These are phyloP conservation scores for Aquilaria agallochum DNA, from an alignment of 441 rosid species.

Conservation along the genomic window DNA sequence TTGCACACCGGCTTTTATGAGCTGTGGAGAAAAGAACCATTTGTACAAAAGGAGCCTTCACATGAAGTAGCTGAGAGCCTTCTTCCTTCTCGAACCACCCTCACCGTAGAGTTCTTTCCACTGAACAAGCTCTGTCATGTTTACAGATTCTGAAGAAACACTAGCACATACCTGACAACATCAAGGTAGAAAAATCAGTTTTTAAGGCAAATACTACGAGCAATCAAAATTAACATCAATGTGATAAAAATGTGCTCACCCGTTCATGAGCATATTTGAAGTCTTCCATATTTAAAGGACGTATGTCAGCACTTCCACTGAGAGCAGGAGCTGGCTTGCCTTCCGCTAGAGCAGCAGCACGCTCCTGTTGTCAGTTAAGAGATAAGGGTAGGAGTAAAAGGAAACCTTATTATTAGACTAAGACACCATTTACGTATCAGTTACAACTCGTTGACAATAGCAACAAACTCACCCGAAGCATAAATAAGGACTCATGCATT, in stretches of 20 bases:
- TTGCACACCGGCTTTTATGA: slow-evolving; percentile 22
- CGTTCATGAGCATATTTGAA: slow-evolving; percentile 68
- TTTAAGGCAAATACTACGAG: background rate
- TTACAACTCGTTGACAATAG: too few species aligned
- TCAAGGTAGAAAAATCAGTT: background rate
- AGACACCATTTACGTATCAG: too few species aligned
- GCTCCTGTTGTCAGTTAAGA: slow-evolving; percentile 39
- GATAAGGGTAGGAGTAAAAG: too few species aligned
- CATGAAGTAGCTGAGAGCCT: slow-evolving; percentile 92
- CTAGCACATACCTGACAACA: slow-evolving; percentile 78
- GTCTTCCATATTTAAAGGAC: slow-evolving; percentile 63
- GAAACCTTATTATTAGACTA: too few species aligned
- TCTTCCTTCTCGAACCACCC: slow-evolving; percentile 90
- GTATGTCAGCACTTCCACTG: slow-evolving; percentile 61
- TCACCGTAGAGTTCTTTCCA: slow-evolving; percentile 96
- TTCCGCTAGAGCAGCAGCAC: slow-evolving; percentile 54
- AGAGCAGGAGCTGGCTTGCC: slow-evolving; percentile 67
- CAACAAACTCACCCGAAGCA: too few species aligned
- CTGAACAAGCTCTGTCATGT: slow-evolving; percentile 87
- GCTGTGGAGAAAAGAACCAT: slow-evolving; percentile 26
- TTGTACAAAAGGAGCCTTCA: slow-evolving; percentile 43
- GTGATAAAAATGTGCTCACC: slow-evolving; percentile 31
- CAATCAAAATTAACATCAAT: background rate
- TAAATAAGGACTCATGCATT: background rate
- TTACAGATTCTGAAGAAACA: slow-evolving; percentile 83